Conservation (phyloP, 2,329 filamentous ascomycete genomes). For the Colletotrichum sp. region DNA sequence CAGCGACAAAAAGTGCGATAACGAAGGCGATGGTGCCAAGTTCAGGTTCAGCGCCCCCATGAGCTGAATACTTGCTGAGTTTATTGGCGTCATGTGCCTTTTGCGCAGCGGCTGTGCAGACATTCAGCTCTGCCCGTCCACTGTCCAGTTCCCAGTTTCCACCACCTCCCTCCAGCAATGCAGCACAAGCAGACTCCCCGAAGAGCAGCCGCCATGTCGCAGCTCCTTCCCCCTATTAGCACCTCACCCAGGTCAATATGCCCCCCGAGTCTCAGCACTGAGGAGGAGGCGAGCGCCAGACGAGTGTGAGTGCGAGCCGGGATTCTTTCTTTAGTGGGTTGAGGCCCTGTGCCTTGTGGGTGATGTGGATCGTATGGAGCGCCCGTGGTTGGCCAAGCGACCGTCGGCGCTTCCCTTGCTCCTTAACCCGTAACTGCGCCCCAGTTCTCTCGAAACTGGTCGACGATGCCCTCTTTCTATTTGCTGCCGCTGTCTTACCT, state of each 20-base stretch:
- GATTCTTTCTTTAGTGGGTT: neutral
- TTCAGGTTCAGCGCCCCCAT: neutral
- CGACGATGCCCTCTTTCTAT: neutral
- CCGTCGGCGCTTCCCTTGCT: neutral
- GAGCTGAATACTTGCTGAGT: neutral
- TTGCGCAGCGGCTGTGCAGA: neutral
- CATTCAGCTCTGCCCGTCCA: neutral
- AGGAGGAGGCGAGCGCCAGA: neutral
- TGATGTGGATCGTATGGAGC: neutral
- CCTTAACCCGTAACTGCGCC: slow-evolving; percentile 1
- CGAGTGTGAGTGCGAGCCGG: neutral
- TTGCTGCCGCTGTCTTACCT: neutral
- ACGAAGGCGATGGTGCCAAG: neutral
- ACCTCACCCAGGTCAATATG: neutral
- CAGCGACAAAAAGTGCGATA: neutral
- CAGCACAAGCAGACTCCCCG: neutral
- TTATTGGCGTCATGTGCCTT: neutral
- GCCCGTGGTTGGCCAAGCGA: slow-evolving; percentile 15
- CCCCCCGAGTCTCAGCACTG: neutral
- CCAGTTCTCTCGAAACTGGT: neutral
- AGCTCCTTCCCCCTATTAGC: neutral
- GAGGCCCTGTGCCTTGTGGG: neutral
- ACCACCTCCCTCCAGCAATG: neutral
- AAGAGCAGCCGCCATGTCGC: neutral
- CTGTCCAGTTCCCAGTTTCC: neutral